Percentiles rank a stretch among this genome's conserved stretches.
Evolutionary conservation across 2,329 filamentous ascomycete species (phyloP).

Genomic region (Hypoxylon sp.): DNA sequence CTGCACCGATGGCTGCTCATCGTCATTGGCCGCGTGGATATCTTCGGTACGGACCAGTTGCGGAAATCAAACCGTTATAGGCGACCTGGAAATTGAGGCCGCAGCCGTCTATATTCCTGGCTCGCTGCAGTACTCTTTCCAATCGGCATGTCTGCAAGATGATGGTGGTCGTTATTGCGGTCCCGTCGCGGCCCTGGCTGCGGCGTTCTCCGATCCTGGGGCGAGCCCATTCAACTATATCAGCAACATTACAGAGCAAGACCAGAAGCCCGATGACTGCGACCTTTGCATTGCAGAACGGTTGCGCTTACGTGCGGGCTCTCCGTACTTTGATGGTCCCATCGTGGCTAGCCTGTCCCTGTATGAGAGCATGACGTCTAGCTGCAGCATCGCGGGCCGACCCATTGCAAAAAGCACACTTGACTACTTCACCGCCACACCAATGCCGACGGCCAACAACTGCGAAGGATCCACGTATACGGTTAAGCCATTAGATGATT

Average conservation of each 20-base stretch:
- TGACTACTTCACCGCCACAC: too few relatives aligned
- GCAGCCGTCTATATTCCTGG: slow-evolving; percentile 7
- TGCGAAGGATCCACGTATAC: too few relatives aligned
- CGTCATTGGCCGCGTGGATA: slow-evolving; percentile 4
- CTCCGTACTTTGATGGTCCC: slow-evolving; percentile 48
- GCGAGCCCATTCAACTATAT: slow-evolving; percentile 12
- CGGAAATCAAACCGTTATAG: slow-evolving; percentile 5
- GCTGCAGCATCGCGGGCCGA: slow-evolving; percentile 39
- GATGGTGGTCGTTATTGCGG: slow-evolving; percentile 15
- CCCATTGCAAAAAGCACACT: too few relatives aligned
- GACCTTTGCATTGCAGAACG: slow-evolving; percentile 42
- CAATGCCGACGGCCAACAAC: too few relatives aligned
- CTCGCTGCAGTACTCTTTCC: slow-evolving; percentile 10
- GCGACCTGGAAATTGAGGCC: slow-evolving; percentile 6
- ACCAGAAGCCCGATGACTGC: slow-evolving; percentile 20
- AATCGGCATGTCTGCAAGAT: slow-evolving; percentile 11
- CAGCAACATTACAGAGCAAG: slow-evolving; percentile 19
- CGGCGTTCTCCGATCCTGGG: slow-evolving; percentile 10
- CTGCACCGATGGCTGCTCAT: slow-evolving; percentile 12
- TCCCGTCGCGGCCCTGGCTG: slow-evolving; percentile 15
- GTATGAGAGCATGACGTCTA: slow-evolving; percentile 46
- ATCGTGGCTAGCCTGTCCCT: slow-evolving; percentile 41
- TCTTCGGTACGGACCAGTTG: slow-evolving; percentile 9
- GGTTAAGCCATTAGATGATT: too few relatives aligned
- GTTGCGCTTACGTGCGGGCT: slow-evolving; percentile 44